Percentiles rank a stretch among this genome's conserved stretches.
Evolutionary conservation across 495 filamentous ascomycete genomes (phyloP).

Genomic region (Aspergillus bertholletiae): DNA sequence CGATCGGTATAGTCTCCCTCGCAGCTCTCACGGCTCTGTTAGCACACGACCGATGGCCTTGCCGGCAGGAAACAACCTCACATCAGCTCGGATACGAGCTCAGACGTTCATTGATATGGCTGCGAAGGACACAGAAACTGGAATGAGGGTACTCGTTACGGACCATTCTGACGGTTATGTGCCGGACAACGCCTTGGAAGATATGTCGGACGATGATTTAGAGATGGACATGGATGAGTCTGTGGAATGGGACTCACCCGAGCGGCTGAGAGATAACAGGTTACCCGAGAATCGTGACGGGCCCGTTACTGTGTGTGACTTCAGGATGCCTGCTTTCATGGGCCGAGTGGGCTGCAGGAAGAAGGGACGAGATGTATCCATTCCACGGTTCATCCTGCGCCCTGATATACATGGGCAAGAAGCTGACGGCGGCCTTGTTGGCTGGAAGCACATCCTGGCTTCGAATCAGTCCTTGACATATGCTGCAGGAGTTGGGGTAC

Average conservation of each 20-base stretch:
- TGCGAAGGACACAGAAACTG: slow-evolving; percentile 39
- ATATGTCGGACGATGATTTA: slow-evolving; percentile 30
- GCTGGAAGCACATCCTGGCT: slow-evolving; percentile 45
- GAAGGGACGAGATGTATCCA: slow-evolving; percentile 27
- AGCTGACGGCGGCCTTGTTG: slow-evolving; percentile 41
- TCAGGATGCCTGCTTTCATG: slow-evolving; percentile 45
- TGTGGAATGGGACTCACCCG: slow-evolving; percentile 28
- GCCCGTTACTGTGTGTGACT: slow-evolving; percentile 39
- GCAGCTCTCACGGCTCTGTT: slow-evolving; percentile 46
- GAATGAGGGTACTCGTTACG: slow-evolving; percentile 40
- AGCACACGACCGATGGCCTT: slow-evolving; percentile 39
- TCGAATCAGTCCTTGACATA: slow-evolving; percentile 40
- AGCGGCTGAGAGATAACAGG: slow-evolving; percentile 24
- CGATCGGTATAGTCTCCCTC: slow-evolving; percentile 46
- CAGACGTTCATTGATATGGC: slow-evolving; percentile 51
- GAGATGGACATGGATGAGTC: slow-evolving; percentile 37
- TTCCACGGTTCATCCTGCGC: slow-evolving; percentile 42
- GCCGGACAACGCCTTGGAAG: slow-evolving; percentile 34
- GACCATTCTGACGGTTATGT: slow-evolving; percentile 42
- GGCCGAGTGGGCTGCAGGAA: slow-evolving; percentile 33
- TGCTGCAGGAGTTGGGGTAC: slow-evolving; percentile 36
- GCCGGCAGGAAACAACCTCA: slow-evolving; percentile 44
- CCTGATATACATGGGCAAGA: slow-evolving; percentile 44
- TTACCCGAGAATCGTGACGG: slow-evolving; percentile 23
- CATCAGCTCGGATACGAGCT: slow-evolving; percentile 44